Evolutionary conservation across 2,329 filamentous ascomycete species (phyloP).

Genomic region (Huntiella abstrusa): DNA sequence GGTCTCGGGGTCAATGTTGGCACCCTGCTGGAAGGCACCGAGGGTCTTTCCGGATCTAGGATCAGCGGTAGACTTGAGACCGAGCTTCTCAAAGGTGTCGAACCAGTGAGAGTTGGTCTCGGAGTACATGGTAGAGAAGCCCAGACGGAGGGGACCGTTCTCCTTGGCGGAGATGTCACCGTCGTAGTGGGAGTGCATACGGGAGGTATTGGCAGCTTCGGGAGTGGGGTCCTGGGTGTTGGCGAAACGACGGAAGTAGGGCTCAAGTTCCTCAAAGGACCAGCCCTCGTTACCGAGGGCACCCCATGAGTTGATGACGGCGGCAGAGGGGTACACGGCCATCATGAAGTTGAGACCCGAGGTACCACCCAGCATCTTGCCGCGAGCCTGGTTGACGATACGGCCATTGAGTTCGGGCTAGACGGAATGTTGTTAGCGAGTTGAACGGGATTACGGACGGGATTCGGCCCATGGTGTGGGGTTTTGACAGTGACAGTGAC

Average conservation of each 20-base stretch:
- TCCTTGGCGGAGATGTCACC: constrained; percentile 17
- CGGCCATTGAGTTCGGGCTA: constrained; percentile 12
- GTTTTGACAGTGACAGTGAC: too few species aligned
- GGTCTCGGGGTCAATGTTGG: constrained; percentile 17
- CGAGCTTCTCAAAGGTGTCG: constrained; percentile 19
- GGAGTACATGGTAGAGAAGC: constrained; percentile 14
- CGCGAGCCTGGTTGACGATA: constrained; percentile 21
- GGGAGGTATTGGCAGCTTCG: constrained; percentile 15
- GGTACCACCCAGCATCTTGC: constrained; percentile 39
- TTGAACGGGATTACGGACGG: too few species aligned
- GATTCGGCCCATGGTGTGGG: too few species aligned
- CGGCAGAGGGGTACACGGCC: constrained; percentile 8
- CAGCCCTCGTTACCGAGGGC: constrained; percentile 16
- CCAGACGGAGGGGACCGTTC: constrained; percentile 12
- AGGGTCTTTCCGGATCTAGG: constrained; percentile 16
- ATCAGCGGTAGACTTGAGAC: constrained; percentile 18
- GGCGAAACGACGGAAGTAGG: constrained; percentile 20
- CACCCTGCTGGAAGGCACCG: constrained; percentile 19
- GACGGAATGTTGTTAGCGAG: too few species aligned
- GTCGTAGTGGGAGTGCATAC: constrained; percentile 19
- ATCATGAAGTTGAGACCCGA: constrained; percentile 42
- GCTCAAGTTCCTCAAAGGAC: constrained; percentile 16
- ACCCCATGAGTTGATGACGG: constrained; percentile 14
- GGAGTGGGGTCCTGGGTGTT: constrained; percentile 17
- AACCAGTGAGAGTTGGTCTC: constrained; percentile 20